phyloP scores from a whole-genome alignment of 1,139 yeast species.

The Kazachstania sp. region DNA sequence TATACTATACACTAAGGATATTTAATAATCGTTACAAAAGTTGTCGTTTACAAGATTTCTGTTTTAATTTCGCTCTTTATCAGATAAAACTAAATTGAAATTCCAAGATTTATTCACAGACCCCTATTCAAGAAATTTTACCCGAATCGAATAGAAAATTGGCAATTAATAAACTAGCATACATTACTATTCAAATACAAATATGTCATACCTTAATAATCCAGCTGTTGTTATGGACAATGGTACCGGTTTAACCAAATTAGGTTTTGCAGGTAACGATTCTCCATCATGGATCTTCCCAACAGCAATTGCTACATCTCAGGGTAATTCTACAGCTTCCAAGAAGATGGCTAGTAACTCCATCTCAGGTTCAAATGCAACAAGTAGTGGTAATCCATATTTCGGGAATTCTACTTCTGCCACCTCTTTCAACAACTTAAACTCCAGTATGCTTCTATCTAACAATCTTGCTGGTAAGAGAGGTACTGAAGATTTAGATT shows the following conservation, averaged over 20 bases:
- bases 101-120: too few species aligned
- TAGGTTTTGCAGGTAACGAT: constrained; percentile 98
- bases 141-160: too few species aligned
- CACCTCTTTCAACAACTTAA: constrained; percentile 26
- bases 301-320: constrained; percentile 83
- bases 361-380: constrained; percentile 22
- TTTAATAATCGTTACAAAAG: too few species aligned
- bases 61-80: too few species aligned
- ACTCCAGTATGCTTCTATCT: constrained; percentile 29
- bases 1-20: too few species aligned
- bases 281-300: constrained; percentile 97
- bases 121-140: too few species aligned
- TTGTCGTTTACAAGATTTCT: too few species aligned
- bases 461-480: constrained; percentile 61
- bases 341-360: constrained; percentile 16
- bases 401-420: constrained; percentile 32
- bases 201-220: constrained; percentile 45
- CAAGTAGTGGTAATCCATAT: constrained; percentile 19
- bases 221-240: constrained; percentile 92
- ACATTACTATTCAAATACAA: not conserved
- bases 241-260: constrained; percentile 95
- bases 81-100: too few species aligned
- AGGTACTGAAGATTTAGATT: constrained; percentile 92
- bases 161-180: too few species aligned
- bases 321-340: constrained; percentile 16